Evolutionary conservation across 2,329 filamentous ascomycete species (phyloP).

Genomic region (Claviceps africana): DNA sequence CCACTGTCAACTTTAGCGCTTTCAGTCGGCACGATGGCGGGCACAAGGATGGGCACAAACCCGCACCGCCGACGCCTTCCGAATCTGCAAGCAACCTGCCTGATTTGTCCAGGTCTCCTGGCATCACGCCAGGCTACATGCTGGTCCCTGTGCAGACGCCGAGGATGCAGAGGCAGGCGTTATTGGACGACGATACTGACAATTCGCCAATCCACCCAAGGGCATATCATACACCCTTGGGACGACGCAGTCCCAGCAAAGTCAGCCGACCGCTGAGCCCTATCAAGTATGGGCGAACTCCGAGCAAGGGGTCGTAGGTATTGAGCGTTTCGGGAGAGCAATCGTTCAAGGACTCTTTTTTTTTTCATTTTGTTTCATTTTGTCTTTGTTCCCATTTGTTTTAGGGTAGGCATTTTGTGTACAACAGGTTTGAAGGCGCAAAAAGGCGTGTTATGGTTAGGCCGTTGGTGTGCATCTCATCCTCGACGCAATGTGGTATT

Average conservation of each 20-base stretch:
- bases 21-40: slow-evolving; percentile 16
- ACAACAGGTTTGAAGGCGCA: not conserved
- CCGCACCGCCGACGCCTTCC: slow-evolving; percentile 1
- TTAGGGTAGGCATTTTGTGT: not conserved
- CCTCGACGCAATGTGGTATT: not conserved
- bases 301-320: slow-evolving; percentile 19
- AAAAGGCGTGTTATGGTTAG: not conserved
- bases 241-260: slow-evolving; percentile 35
- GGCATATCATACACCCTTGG: slow-evolving; percentile 31
- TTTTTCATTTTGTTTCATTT: not conserved
- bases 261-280: slow-evolving; percentile 34
- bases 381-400: not conserved
- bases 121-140: slow-evolving; percentile 30
- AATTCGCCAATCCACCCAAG: slow-evolving; percentile 30
- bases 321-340: not conserved
- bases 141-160: slow-evolving; percentile 38
- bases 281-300: slow-evolving; percentile 27
- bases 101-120: slow-evolving; percentile 14
- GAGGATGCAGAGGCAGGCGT: slow-evolving; percentile 26
- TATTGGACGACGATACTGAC: slow-evolving; percentile 37
- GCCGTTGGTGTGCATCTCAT: not conserved
- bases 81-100: slow-evolving; percentile 7
- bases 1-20: slow-evolving; percentile 37
- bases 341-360: not conserved
- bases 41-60: slow-evolving; percentile 5